These are phyloP conservation scores for Colletotrichum trifolii DNA, from an alignment of 2,329 filamentous ascomycete genomes.

Conservation along the genomic window DNA sequence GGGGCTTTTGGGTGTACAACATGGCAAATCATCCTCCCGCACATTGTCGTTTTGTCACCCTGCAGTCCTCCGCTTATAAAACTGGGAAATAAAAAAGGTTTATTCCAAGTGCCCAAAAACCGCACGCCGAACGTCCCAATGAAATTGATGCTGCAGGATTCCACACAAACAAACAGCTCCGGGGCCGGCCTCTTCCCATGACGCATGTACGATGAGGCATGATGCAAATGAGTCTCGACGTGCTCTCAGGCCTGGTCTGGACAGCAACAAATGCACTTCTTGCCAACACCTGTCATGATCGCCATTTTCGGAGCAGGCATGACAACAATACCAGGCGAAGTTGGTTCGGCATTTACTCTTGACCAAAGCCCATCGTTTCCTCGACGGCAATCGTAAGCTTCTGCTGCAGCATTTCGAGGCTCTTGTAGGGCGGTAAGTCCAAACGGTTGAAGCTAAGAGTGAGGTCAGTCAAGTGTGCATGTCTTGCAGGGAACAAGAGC, in stretches of 20 bases:
- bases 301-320: neutral
- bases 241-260: constrained; percentile 1
- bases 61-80: constrained; percentile 19
- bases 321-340: neutral
- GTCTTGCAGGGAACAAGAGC: constrained; percentile 3
- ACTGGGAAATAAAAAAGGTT: constrained; percentile 31
- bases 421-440: constrained; percentile 94
- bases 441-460: constrained; percentile 88
- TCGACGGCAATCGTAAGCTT: constrained; percentile 98
- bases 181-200: neutral
- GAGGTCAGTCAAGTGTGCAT: constrained; percentile 38
- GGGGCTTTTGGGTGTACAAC: too few species aligned
- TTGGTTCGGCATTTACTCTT: constrained; percentile 74
- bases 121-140: constrained; percentile 36
- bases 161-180: constrained; percentile 25
- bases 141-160: constrained; percentile 35
- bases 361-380: constrained; percentile 98
- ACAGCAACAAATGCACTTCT: constrained; percentile 1
- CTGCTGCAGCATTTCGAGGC: constrained; percentile 82
- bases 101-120: constrained; percentile 35
- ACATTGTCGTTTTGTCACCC: constrained; percentile 5
- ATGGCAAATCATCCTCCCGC: too few species aligned
- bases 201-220: constrained; percentile 9
- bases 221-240: constrained; percentile 8
- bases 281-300: neutral